Conservation (phyloP, 2,329 filamentous ascomycete species). For the Monosporascus sp. region DNA sequence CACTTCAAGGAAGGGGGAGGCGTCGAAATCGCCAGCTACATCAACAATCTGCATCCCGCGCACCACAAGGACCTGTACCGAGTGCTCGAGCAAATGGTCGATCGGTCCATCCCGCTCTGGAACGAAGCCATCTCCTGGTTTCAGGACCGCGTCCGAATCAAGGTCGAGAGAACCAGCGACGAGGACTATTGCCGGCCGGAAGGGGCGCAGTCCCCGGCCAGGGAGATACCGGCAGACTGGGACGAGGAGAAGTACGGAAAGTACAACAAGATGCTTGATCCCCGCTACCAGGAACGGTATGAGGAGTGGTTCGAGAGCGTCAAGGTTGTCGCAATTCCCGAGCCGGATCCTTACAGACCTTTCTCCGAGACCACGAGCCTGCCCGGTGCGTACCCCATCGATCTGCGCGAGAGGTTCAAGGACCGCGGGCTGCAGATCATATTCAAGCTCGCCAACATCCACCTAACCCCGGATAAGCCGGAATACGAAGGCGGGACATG, state of each 20-base stretch:
- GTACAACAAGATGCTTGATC: conserved; percentile 6
- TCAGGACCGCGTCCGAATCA: conserved; percentile 9
- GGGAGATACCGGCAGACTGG: conserved; percentile 3
- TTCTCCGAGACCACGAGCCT: conserved; percentile 1
- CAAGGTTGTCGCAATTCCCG: conserved; percentile 11
- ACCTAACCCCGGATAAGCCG: conserved; percentile 55
- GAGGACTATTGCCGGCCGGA: conserved; percentile 10
- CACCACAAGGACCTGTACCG: conserved; percentile 34
- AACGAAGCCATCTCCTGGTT: conserved; percentile 23
- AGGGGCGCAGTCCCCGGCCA: conserved; percentile 12
- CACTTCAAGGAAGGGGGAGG: conserved; percentile 30
- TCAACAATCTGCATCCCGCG: conserved; percentile 49
- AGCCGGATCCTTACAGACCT: conserved; percentile 14
- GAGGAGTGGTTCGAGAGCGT: conserved; percentile 2
- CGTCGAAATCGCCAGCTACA: conserved; percentile 42
- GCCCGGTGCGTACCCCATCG: conserved; percentile 14
- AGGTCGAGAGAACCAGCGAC: not conserved
- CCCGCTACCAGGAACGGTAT: conserved; percentile 13
- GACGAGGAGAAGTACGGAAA: conserved; percentile 5
- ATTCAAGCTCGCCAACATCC: conserved; percentile 58
- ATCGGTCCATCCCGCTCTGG: conserved; percentile 40
- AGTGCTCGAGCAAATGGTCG: conserved; percentile 37
- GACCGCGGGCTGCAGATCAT: conserved; percentile 51
- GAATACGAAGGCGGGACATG: conserved; percentile 48
- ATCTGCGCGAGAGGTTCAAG: conserved; percentile 21